These are phyloP conservation scores for Alternaria tenuissima DNA, from an alignment of 2,329 filamentous ascomycete species.

Conservation along the genomic window DNA sequence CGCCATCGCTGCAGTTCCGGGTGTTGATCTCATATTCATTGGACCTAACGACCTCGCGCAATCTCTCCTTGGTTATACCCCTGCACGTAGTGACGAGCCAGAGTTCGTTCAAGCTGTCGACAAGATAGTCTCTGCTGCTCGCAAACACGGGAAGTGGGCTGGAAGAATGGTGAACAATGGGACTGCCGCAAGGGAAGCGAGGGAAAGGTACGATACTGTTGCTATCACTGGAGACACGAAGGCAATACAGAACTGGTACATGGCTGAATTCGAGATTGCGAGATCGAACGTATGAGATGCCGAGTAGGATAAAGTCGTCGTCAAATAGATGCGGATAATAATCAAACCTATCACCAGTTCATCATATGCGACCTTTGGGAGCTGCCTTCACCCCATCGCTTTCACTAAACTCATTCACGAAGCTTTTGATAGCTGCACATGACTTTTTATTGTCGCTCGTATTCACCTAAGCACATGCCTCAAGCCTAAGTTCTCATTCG, in stretches of 20 bases:
- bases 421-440: not conserved
- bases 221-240: conserved; percentile 58
- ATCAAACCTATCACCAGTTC: not conserved
- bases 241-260: conserved; percentile 62
- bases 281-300: conserved; percentile 7
- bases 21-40: conserved; percentile 70
- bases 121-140: conserved; percentile 60
- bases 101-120: conserved; percentile 67
- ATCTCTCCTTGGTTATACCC: conserved; percentile 64
- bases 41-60: conserved; percentile 71
- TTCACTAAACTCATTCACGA: not conserved
- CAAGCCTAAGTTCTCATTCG: not conserved
- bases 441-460: accelerated
- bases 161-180: conserved; percentile 61
- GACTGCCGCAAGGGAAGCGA: conserved; percentile 50
- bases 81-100: conserved; percentile 62
- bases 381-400: not conserved
- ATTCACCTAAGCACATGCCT: not conserved
- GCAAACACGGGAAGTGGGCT: conserved; percentile 70
- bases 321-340: not conserved
- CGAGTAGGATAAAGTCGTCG: not conserved
- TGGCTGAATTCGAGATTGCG: conserved; percentile 29
- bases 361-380: not conserved
- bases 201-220: conserved; percentile 54
- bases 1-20: conserved; percentile 61